These are phyloP conservation scores for Trichoderma aggressivum DNA, from an alignment of 2,329 filamentous ascomycete genomes.

Conservation along the genomic window DNA sequence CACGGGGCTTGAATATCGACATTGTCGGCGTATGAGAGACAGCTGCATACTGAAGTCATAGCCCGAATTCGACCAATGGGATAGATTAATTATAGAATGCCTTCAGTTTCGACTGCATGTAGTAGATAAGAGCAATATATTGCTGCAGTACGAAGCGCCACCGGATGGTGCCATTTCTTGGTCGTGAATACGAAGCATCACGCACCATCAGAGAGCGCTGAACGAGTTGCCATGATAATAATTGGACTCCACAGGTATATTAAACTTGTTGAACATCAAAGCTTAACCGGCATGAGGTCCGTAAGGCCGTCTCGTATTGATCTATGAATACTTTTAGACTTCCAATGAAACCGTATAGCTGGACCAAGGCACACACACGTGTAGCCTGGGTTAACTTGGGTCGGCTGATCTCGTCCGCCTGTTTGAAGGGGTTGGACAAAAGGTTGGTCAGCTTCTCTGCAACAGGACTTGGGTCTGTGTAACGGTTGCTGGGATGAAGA, in stretches of 20 bases:
- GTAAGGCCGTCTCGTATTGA: neutral
- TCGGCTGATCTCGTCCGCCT: neutral
- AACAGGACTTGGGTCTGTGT: neutral
- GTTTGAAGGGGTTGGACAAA: neutral
- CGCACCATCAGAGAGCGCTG: neutral
- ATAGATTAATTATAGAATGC: neutral
- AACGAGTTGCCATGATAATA: neutral
- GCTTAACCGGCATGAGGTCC: neutral
- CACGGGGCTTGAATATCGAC: neutral
- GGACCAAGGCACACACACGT: neutral
- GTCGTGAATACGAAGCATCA: neutral
- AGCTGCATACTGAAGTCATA: neutral
- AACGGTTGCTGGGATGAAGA: neutral
- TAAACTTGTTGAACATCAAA: neutral
- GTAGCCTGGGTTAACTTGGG: neutral
- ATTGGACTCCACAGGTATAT: neutral
- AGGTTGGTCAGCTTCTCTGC: neutral
- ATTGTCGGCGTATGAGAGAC: neutral
- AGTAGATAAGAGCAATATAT: neutral
- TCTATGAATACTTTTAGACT: neutral
- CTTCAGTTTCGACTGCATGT: neutral
- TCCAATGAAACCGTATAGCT: neutral
- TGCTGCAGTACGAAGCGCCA: neutral
- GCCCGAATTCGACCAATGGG: neutral
- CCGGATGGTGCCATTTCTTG: neutral